Base-by-base conservation (phyloP, 192 early-diverging fungal species). In the Coemansia sp. region DNA sequence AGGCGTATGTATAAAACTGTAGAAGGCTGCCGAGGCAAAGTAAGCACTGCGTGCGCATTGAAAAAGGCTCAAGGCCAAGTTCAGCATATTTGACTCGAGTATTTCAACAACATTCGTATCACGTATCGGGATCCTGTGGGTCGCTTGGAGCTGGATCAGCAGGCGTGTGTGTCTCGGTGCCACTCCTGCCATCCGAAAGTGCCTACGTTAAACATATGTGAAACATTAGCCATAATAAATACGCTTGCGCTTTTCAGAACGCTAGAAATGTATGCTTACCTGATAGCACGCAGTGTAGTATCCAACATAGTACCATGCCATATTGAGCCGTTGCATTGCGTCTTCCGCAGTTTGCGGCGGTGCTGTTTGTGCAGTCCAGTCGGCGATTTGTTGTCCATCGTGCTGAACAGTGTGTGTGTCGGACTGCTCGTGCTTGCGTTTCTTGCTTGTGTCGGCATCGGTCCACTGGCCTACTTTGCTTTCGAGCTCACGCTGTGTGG, bases 251-350 rank as follows among this genome's bases (percentile, higher is more conserved):
- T 49, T 49, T 49, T 49, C 17, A 17, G 12, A 6, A 2, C 43
- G 47, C 47, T 19, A 49, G 47, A 7, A 11, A 1, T 0, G 0
- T 43, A 3, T 43, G 19, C 65, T 80, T 82, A 76, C 88, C 68
- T 89, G 87, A 68, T 90, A 89, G 41, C 83, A 82, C 32, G 88
- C 89, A 45, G 87, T 86, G 60, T 91, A 91, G 65, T 89, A 91
- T 15, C 89, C 89, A 15, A 85, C 82, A 60, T 82, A 89, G 65
- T 90, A 91, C 88, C 88, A 91, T 6, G 89, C 84, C 87, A 86
- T 91, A 58, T 85, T 85, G 66, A 89, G 73, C 64, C 86, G 84
- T 12, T 77, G 60, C 17, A 91, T 67, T 5, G 83, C 84, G 9
- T 88, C 88, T 22, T 91, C 82, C 19, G 88, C 85, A 2, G 64